phyloP scores from a whole-genome alignment of 257 asterid genomes.

The Voacanga thouarsii region DNA sequence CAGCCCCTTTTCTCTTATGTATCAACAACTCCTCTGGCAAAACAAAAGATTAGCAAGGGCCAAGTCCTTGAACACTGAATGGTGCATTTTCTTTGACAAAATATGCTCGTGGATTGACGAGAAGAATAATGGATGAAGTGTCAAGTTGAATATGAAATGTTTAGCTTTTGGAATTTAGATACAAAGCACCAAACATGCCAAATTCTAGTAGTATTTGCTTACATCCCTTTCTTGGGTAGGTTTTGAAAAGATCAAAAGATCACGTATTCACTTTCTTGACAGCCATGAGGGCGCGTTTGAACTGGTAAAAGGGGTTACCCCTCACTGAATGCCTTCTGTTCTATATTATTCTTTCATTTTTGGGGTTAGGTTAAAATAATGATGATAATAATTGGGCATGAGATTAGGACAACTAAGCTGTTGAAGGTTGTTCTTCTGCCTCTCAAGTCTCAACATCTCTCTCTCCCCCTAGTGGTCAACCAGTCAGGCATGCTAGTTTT shows the following conservation, averaged over 20 bases:
- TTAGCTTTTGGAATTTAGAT: not conserved
- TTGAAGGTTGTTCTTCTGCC: constrained; percentile 4
- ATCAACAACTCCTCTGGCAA: too few species aligned
- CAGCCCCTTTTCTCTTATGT: too few species aligned
- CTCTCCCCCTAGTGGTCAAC: too few species aligned
- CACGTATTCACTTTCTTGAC: constrained; percentile 39
- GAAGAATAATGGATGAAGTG: not conserved
- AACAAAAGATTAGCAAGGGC: too few species aligned
- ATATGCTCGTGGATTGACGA: not conserved
- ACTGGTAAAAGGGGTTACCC: constrained; percentile 23
- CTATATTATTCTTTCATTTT: constrained; percentile 2
- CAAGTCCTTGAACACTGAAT: not conserved
- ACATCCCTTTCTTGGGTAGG: constrained; percentile 56
- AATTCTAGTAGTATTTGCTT: not conserved
- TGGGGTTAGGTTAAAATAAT: constrained; percentile 19
- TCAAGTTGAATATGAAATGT: not conserved
- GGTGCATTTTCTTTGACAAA: not conserved
- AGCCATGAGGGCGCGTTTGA: constrained; percentile 45
- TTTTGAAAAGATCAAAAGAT: constrained; percentile 40
- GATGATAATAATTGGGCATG: constrained; percentile 13
- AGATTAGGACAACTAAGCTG: constrained; percentile 39
- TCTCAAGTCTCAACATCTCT: too few species aligned
- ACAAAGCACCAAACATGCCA: not conserved
- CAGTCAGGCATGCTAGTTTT: not conserved
- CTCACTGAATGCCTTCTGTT: not conserved